Percentiles rank a stretch among this genome's conserved stretches.
Conservation (phyloP, 805 yeast genomes). For the Cyberlindnera bimundalis region DNA sequence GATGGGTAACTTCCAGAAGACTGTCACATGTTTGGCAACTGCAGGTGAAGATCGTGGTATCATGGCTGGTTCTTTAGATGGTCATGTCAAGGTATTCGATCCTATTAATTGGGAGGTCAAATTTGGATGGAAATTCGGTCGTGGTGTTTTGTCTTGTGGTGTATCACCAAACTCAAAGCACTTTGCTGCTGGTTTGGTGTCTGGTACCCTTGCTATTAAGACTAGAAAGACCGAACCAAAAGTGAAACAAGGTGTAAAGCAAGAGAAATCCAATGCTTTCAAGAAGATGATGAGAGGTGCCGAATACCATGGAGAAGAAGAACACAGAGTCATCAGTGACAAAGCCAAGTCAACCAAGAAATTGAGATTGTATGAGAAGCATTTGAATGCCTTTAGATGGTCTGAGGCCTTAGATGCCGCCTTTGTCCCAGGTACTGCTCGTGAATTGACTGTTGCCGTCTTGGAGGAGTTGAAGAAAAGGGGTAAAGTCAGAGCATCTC, state of each 20-base stretch:
- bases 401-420: slow-evolving; percentile 88
- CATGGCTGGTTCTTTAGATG: slow-evolving; percentile 92
- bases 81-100: slow-evolving; percentile 95
- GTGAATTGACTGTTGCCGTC: slow-evolving; percentile 78
- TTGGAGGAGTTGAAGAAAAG: slow-evolving; percentile 82
- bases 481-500: slow-evolving; percentile 82
- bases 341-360: slow-evolving; percentile 53
- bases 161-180: slow-evolving; percentile 85
- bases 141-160: slow-evolving; percentile 86
- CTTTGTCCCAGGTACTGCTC: slow-evolving; percentile 70
- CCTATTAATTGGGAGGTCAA: slow-evolving; percentile 78
- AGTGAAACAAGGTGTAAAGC: slow-evolving; percentile 27
- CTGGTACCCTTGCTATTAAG: slow-evolving; percentile 85
- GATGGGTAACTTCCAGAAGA: slow-evolving; percentile 84
- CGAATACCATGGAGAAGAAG: slow-evolving; percentile 87
- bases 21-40: slow-evolving; percentile 79
- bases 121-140: slow-evolving; percentile 97
- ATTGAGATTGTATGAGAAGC: slow-evolving; percentile 76
- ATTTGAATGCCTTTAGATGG: slow-evolving; percentile 88
- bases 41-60: slow-evolving; percentile 71
- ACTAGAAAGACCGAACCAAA: slow-evolving; percentile 50
- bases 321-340: slow-evolving; percentile 65
- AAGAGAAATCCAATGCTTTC: slow-evolving; percentile 57
- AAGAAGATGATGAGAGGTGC: slow-evolving; percentile 86
- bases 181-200: slow-evolving; percentile 85